Evolutionary conservation across 495 filamentous ascomycete species (phyloP), one percentile per base, ranked within the genome.

Genomic region (Hypomontagnella submonticulosa): DNA sequence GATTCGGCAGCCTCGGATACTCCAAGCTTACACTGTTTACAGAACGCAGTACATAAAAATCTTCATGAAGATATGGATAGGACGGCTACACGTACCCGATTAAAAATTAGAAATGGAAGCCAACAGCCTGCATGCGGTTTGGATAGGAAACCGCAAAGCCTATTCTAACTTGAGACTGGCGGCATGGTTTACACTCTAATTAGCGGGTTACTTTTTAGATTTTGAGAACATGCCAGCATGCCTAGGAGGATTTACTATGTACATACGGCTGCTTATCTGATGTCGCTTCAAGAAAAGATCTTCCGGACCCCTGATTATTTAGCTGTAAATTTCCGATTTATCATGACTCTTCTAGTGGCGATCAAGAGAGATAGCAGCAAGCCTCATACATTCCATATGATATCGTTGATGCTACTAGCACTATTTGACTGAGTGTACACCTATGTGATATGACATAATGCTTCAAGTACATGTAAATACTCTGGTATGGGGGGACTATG

Each of bases 1-100:
- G 10, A 56, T 18, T 37, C 43, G 44, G 44, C 8, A 37, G 18
- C 52, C 11, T 63, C 43, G 60, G 60, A 43, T 63, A 43, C 50
- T 43, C 50, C 13, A 23, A 37, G 42, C 34, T 43, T 56, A 43
- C 27, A 13, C 42, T 23, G 33, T 16, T 27, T 23, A 41, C 23
- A 23, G 56, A 20, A 63, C 36, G 37, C 33, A 43, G 11, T 30
- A 38, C 27, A 32, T 19, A 40, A 50, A 42, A 19, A 12, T 7
- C 27, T 11, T 15, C 13, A 16, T 20, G 38, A 23, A 42, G 38
- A 37, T 11, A 27, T 46, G 1, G 9, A 4, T 30, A 15, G 23
- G 11, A 12, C 20, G 16, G 20, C 19, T 1, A 15, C 27, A 33
- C 12, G 20, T 7, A 37, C 1, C 23, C 11, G 51, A 23, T 18